phyloP scores from a whole-genome alignment of 345 rosid genomes.

The Salix koriyanagi region DNA sequence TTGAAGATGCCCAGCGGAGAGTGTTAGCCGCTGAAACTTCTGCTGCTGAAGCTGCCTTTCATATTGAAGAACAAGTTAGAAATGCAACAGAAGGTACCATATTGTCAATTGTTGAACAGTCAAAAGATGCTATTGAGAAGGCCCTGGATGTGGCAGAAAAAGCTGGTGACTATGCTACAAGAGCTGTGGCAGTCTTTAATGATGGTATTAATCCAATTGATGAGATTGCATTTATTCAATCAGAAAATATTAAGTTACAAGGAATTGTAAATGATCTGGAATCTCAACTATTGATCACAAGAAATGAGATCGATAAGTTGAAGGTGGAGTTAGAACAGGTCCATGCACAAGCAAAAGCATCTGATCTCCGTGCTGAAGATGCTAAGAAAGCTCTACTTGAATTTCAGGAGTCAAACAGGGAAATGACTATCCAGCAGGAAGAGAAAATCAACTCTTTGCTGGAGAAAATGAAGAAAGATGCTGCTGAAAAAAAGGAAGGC shows the following conservation, averaged over 20 bases:
- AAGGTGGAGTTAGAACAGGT: slow-evolving; percentile 36
- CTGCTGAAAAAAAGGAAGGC: slow-evolving; percentile 25
- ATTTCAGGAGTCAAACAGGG: slow-evolving; percentile 36
- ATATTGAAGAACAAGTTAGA: slow-evolving; percentile 38
- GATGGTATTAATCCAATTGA: slow-evolving; percentile 25
- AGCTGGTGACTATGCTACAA: slow-evolving; percentile 31
- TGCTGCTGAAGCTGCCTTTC: slow-evolving; percentile 35
- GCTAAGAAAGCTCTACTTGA: slow-evolving; percentile 43
- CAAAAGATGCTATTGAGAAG: slow-evolving; percentile 41
- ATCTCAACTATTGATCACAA: slow-evolving; percentile 30
- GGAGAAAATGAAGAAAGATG: slow-evolving; percentile 40
- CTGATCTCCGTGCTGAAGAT: slow-evolving; percentile 30
- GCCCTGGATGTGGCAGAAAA: slow-evolving; percentile 38
- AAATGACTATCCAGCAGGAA: slow-evolving; percentile 24
- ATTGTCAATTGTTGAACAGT: slow-evolving; percentile 37
- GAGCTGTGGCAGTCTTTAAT: slow-evolving; percentile 24
- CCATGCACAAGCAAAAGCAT: slow-evolving; percentile 24
- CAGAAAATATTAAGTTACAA: slow-evolving; percentile 31
- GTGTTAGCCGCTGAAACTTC: slow-evolving; percentile 43
- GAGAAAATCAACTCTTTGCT: slow-evolving; percentile 29
- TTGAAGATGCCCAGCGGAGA: slow-evolving; percentile 39
- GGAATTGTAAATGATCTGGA: slow-evolving; percentile 31
- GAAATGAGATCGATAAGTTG: slow-evolving; percentile 33
- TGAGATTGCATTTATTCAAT: slow-evolving; percentile 31
- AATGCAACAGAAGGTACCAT: slow-evolving; percentile 39